Base-by-base conservation (phyloP, 2,329 filamentous ascomycete species). In the Trichoderma pleuroti region DNA sequence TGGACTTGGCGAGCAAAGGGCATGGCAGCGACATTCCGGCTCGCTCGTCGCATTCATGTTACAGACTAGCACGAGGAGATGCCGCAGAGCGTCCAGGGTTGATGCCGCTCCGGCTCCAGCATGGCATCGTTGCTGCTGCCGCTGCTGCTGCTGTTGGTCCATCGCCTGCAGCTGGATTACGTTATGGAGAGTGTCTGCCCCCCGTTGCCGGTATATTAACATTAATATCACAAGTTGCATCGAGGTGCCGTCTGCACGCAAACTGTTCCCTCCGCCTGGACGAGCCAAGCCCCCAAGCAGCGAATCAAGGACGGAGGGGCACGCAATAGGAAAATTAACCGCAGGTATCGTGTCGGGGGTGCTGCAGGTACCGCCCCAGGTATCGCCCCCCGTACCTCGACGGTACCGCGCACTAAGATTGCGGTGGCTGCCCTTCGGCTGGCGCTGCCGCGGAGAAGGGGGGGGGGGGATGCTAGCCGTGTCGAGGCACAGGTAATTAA, bases 251-350 rank as follows among this genome's bases (percentile, higher is more conserved):
- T 52, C 46, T 52, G 46, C 46, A 52, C 46, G 46, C 46, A 34
- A 24, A 59, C 56, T 59, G 56, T 34, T 34, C n/a, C 26, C 18
- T 21, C 56, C 30, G 18, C 30, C 12, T 8, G 28, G 12, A 4
- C 3, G 5, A 30, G 28, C 18, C 46, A 21, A n/a, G 18, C 28
- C 28, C 18, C 5, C 30, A 21, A 32, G 16, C 56, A 21, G 30
- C 56, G 28, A 59, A 59, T 59, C 56, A 59, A 30, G 16, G 18
- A n/a, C 54, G 36, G 59, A 62, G 69, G 34, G 36, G 49, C 63
- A 68, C 63, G 54, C 69, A 71, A 71, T 60, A 60, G 69, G 63
- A 60, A 59, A 36, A 54, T 54, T 36, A 60, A 39, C 54, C 61
- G 54, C 36, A 39, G 36, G 62, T 49, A 21, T 21, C 5, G 16